Percentiles rank a stretch among this genome's conserved stretches.
Conservation (phyloP, 192 early-diverging fungal species). For the Coemansia sp. region DNA sequence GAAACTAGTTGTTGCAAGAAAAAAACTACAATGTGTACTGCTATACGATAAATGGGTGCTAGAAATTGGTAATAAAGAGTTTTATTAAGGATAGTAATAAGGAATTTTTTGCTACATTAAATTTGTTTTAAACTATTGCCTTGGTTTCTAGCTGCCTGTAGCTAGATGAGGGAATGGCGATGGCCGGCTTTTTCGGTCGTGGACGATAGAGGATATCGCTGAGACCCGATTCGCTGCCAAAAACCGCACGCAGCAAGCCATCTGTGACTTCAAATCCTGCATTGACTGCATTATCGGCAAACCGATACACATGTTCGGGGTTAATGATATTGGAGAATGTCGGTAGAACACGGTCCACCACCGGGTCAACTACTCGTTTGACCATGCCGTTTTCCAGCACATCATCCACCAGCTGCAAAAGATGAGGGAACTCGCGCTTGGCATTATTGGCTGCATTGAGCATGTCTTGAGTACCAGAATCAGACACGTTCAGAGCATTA, state of each 20-base stretch:
- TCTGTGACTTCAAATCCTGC: conserved; percentile 51
- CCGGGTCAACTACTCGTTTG: conserved; percentile 46
- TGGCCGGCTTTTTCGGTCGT: conserved; percentile 51
- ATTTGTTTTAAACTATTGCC: too few relatives aligned
- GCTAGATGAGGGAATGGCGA: conserved; percentile 20
- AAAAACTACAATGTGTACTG: too few relatives aligned
- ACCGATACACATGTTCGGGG: conserved; percentile 45
- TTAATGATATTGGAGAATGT: conserved; percentile 43
- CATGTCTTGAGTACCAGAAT: conserved; percentile 48
- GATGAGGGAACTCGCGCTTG: conserved; percentile 50
- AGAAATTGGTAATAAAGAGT: too few relatives aligned
- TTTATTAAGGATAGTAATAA: neutral
- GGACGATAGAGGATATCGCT: conserved; percentile 48
- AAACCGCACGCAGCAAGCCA: conserved; percentile 46
- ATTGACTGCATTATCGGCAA: conserved; percentile 51
- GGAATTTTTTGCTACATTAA: neutral
- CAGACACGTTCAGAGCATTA: conserved; percentile 49
- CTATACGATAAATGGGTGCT: too few relatives aligned
- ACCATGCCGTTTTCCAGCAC: conserved; percentile 43
- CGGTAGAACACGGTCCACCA: conserved; percentile 50
- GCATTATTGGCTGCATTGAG: conserved; percentile 43
- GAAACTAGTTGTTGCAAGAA: too few relatives aligned
- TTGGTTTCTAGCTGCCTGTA: conserved; percentile 28
- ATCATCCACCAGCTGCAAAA: conserved; percentile 47
- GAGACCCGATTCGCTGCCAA: conserved; percentile 49